Evolutionary conservation across 1,284 basidiomycete species (phyloP), one percentile per base, ranked within the genome.

Genomic region (Tilletiopsis washingtonensis): DNA sequence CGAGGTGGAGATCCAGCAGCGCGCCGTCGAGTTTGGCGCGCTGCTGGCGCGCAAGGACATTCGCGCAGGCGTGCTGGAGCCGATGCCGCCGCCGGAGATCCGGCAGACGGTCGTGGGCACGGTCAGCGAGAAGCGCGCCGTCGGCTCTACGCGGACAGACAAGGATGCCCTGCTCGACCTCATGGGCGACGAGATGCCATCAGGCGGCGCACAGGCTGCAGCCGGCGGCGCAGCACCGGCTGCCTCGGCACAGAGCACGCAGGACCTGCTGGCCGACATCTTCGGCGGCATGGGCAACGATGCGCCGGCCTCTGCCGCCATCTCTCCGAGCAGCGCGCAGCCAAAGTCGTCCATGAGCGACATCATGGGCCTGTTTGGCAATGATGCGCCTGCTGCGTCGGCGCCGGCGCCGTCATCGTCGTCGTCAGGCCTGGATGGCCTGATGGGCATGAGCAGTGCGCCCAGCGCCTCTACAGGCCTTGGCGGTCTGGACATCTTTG

Each of bases 11-110:
- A 79, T 94, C 41, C 94, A 98, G 74, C 91, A 97, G 73, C 83
- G 94, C 40, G 84, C 90, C 0, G 89, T 98, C 6, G 94, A 99
- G 75, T 97, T 91, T 74, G 85, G 85, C 0, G 87, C 82, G 64
- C 74, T 98, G 57, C 86, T 91, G 67, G 80, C 77, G 29, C 74
- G 74, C 19, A 85, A 89, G 38, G 62, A 71, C 20, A 78, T 91
- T 27, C 81, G 84, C 50, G 81, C 82, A n/a, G 94, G 91, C 40
- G 91, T 99, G 0, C 75, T 98, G 53, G 94, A 98, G 77, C 82
- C 90, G 49, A 99, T 99, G 94, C 94, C 94, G 5, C 87, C 90
- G 4, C 94, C 94, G 2, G 93, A 98, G 74, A 77, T 98, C 65
- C 91, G 53, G 51, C 57, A 53, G 52, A 70, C 67, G 9, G 59